Conservation (phyloP, 129 eudicot species). For the Flaveria bidentis region DNA sequence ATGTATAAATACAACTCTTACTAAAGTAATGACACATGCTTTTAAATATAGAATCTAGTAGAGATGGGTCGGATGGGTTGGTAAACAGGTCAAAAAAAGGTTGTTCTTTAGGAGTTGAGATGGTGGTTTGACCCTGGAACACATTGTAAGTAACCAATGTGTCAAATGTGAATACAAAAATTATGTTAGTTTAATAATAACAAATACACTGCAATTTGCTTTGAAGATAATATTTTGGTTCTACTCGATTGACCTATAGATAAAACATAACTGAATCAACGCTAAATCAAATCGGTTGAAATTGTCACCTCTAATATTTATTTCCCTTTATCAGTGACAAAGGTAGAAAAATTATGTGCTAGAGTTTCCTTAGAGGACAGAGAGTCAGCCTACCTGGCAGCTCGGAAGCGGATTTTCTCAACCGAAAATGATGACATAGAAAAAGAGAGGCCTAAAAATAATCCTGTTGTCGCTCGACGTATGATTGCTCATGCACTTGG, state of each 20-base stretch:
- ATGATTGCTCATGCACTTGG: slow-evolving; percentile 98
- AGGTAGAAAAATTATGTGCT: slow-evolving; percentile 26
- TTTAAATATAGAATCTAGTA: not conserved
- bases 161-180: not conserved
- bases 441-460: slow-evolving; percentile 59
- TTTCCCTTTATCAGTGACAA: slow-evolving; percentile 45
- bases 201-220: not conserved
- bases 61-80: not conserved
- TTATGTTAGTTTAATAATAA: not conserved
- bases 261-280: not conserved
- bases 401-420: slow-evolving; percentile 75
- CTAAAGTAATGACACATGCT: not conserved
- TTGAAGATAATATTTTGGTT: not conserved
- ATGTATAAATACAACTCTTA: not conserved
- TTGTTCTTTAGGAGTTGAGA: not conserved
- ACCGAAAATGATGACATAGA: slow-evolving; percentile 41
- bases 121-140: not conserved
- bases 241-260: not conserved
- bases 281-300: not conserved
- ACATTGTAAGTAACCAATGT: not conserved
- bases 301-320: not conserved
- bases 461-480: slow-evolving; percentile 90
- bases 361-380: slow-evolving; percentile 68
- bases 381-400: slow-evolving; percentile 80
- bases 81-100: not conserved